Evolutionary conservation across 2,329 filamentous ascomycete species (phyloP).

Genomic region (Sporothrix pallida): DNA sequence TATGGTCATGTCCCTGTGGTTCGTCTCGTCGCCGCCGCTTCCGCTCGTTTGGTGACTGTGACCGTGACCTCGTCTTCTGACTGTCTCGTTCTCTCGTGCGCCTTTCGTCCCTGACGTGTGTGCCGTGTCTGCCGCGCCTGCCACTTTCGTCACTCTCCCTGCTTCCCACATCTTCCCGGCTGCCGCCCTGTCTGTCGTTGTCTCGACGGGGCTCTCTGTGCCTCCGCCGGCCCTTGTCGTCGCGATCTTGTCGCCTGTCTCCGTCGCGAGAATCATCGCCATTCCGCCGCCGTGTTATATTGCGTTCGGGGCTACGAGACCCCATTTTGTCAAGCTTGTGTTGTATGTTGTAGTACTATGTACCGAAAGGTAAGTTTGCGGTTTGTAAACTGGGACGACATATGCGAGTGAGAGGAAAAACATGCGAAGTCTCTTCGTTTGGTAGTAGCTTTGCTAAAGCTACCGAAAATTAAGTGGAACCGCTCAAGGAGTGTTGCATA

Average conservation of each 20-base stretch:
- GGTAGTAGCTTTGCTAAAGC: neutral
- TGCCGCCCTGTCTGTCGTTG: slow-evolving; percentile 37
- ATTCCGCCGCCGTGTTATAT: slow-evolving; percentile 23
- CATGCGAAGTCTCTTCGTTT: neutral
- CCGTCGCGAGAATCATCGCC: slow-evolving; percentile 38
- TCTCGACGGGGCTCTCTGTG: neutral
- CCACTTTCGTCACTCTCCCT: slow-evolving; percentile 29
- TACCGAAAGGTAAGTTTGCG: no score
- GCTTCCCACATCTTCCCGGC: slow-evolving; percentile 31
- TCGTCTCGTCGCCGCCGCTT: slow-evolving; percentile 20
- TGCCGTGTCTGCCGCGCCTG: slow-evolving; percentile 31
- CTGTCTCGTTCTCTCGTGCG: slow-evolving; percentile 18
- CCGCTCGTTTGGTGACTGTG: slow-evolving; percentile 26
- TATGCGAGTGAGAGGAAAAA: no score
- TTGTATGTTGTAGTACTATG: neutral
- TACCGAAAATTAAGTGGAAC: neutral
- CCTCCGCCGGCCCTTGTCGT: neutral
- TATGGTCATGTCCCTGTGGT: neutral
- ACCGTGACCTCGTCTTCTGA: slow-evolving; percentile 30
- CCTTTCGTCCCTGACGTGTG: slow-evolving; percentile 27
- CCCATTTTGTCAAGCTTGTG: slow-evolving; percentile 12
- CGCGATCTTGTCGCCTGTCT: slow-evolving; percentile 37
- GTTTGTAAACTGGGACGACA: no score
- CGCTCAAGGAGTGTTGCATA: neutral
- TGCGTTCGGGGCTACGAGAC: slow-evolving; percentile 2